Evolutionary conservation across 768 basidiomycete genomes (phyloP), one percentile per base, ranked within the genome.

Genomic region (Sarcomyxa edulis): DNA sequence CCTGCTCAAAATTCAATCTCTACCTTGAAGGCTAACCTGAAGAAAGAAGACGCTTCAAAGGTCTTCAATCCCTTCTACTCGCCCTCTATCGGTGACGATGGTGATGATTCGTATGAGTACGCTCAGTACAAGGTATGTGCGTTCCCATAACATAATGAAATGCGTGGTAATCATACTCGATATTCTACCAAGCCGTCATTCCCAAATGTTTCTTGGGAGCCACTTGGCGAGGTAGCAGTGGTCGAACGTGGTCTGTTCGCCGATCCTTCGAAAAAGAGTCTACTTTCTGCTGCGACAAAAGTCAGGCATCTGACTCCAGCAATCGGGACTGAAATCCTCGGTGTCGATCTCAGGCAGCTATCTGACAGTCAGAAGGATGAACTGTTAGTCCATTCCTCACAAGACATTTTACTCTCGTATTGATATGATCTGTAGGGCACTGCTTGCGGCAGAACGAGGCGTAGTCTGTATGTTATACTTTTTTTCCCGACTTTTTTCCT

Each of bases 321-420:
- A 25, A 81, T 90, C 47, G 88, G 86, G 12, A 85, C 84, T 20
- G 87, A 90, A 54, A 62, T 90, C 32, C 53, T 61, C 4, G 87
- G 86, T 6, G 63, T 90, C 45, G 85, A 91, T 58, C 68, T 91
- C 18, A 68, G 79, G 40, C 77, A 84, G 49, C 65, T 89, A 7
- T 69, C 78, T 2, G 64, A 71, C 40, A 42, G 61, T 20, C 85
- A 90, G 57, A 89, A 85, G 60, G 84, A 90, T 51, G 87, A 90
- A 50, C 66, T 89, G 84, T 86, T 47, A 47, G 77, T 59, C 30
- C 19, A 14, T 34, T 15, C n/a, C 14, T 20, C 8, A 1, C 9
- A 15, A 1, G 9, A 16, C 29, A 36, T 33, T 9, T 29, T 21
- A 12, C 18, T 32, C 28, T n/a, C 50, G 29, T 49, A 22, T 29